These are phyloP conservation scores for Wickerhamiella bombiphila DNA, from an alignment of 805 yeast species.

Conservation along the genomic window DNA sequence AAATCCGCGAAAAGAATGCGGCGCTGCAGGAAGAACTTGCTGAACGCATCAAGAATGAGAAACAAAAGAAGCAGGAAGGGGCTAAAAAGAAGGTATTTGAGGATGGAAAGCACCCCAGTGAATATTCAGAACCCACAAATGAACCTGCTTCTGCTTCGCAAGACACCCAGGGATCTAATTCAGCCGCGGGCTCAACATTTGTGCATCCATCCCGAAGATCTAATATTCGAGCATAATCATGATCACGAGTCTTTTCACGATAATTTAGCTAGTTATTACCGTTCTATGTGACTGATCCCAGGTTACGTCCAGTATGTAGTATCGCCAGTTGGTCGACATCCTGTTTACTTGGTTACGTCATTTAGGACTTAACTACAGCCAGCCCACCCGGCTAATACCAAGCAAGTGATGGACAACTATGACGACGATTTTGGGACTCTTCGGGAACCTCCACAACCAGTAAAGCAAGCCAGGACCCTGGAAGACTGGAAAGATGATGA, in stretches of 20 bases:
- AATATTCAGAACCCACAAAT: too few species aligned
- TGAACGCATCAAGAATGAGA: slow-evolving; percentile 34
- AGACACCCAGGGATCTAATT: too few species aligned
- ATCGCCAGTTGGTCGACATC: neutral
- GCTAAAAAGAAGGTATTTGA: neutral
- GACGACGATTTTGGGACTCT: slow-evolving; percentile 16
- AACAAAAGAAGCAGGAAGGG: slow-evolving; percentile 13
- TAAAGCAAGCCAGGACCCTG: neutral
- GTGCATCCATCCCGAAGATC: too few species aligned
- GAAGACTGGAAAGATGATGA: slow-evolving; percentile 29
- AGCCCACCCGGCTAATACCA: neutral
- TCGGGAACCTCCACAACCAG: slow-evolving; percentile 7
- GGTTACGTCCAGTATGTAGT: neutral
- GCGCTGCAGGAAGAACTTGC: slow-evolving; percentile 57
- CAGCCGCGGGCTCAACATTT: too few species aligned
- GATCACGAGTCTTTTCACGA: too few species aligned
- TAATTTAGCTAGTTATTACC: too few species aligned
- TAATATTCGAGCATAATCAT: too few species aligned
- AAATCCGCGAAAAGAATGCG: slow-evolving; percentile 66
- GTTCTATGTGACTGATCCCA: too few species aligned
- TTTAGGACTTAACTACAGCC: too few species aligned
- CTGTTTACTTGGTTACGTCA: neutral
- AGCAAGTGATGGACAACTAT: slow-evolving; percentile 14
- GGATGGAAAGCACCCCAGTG: neutral
- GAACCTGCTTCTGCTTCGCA: too few species aligned